These are phyloP conservation scores for Pelargonium myrrhifolium DNA, from an alignment of 441 rosid species.

Conservation along the genomic window DNA sequence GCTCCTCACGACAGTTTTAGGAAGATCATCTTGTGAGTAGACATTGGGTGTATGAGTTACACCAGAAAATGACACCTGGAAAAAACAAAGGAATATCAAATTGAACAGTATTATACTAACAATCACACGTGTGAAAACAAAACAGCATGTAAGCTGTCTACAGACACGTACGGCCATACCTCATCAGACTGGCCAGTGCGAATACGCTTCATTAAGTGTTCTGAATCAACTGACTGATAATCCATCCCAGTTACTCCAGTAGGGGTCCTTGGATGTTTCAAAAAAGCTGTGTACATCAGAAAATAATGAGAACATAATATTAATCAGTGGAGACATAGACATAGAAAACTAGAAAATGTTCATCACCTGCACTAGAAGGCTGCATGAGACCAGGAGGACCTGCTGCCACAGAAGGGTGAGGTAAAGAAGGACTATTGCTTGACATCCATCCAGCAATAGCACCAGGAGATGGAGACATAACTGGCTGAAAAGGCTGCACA, in stretches of 20 bases:
- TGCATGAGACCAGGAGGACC: slow-evolving; percentile 53
- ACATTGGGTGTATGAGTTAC: slow-evolving; percentile 53
- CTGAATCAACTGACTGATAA: slow-evolving; percentile 74
- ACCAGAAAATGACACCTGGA: slow-evolving; percentile 1
- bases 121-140: neutral
- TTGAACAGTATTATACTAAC: neutral
- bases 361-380: slow-evolving; percentile 49
- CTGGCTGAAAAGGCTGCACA: slow-evolving; percentile 68
- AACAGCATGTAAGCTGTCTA: slow-evolving; percentile 2
- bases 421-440: slow-evolving; percentile 43
- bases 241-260: slow-evolving; percentile 53
- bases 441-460: slow-evolving; percentile 75
- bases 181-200: slow-evolving; percentile 61
- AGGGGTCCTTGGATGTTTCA: slow-evolving; percentile 65
- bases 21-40: slow-evolving; percentile 62
- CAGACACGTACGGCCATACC: slow-evolving; percentile 32
- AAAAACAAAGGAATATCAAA: neutral
- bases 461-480: slow-evolving; percentile 46
- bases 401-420: slow-evolving; percentile 61
- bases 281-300: slow-evolving; percentile 32
- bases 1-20: slow-evolving; percentile 47
- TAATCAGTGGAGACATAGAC: neutral
- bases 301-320: neutral
- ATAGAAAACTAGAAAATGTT: slow-evolving; percentile 10
- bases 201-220: slow-evolving; percentile 58